phyloP scores from a whole-genome alignment of 2,329 filamentous ascomycete genomes.

The Macrophomina phaseolina region DNA sequence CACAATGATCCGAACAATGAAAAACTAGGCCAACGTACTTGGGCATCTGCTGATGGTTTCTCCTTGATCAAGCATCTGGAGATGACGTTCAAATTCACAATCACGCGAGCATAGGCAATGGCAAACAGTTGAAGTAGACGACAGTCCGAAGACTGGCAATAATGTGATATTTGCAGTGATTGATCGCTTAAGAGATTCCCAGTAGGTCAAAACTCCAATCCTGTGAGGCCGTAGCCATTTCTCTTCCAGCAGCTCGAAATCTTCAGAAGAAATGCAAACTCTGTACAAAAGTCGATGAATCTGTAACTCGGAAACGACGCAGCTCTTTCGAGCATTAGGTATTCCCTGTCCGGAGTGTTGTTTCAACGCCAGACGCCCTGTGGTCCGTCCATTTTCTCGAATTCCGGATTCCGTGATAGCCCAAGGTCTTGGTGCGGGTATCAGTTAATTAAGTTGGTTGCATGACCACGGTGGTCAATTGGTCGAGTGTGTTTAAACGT shows the following conservation, averaged over 20 bases:
- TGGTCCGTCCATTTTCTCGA: neutral
- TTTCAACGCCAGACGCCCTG: constrained; percentile 14
- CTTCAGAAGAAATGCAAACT: constrained; percentile 2
- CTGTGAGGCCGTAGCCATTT: constrained; percentile 8
- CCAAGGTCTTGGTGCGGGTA: neutral
- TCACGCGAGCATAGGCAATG: neutral
- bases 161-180: constrained; percentile 1
- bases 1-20: too few species aligned
- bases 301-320: neutral
- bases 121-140: neutral
- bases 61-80: too few species aligned
- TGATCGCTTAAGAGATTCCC: neutral
- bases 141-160: neutral
- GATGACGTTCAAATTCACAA: neutral
- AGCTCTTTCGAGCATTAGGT: neutral
- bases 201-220: neutral
- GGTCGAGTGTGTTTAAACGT: neutral
- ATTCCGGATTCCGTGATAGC: neutral
- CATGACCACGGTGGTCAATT: neutral
- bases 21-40: too few species aligned
- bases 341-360: constrained; percentile 1
- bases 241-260: constrained; percentile 1
- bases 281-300: constrained; percentile 3
- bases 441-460: neutral
- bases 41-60: too few species aligned